phyloP scores from a whole-genome alignment of 2,329 filamentous ascomycete genomes.

The Arthrobotrys iridis region DNA sequence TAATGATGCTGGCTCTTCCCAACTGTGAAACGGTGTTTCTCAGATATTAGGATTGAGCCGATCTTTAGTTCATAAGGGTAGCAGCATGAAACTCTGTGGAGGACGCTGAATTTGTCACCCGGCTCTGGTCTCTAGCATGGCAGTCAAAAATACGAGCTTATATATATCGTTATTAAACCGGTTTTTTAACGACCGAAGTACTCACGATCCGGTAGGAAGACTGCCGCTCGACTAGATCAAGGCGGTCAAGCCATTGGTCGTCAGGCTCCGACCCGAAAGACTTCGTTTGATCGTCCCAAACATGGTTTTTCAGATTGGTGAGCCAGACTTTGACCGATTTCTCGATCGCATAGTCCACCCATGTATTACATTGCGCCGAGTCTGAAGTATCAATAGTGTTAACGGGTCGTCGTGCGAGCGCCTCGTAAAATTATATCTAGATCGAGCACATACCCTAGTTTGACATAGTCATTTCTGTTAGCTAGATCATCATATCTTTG shows the following conservation, averaged over 20 bases:
- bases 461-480: neutral
- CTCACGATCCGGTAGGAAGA: neutral
- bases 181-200: neutral
- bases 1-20: neutral
- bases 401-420: neutral
- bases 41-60: constrained; percentile 8
- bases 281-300: neutral
- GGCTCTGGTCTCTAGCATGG: neutral
- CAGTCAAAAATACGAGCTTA: neutral
- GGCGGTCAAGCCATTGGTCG: neutral
- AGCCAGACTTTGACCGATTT: constrained; percentile 8
- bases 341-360: neutral
- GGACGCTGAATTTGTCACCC: constrained; percentile 15
- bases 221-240: neutral
- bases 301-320: neutral
- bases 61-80: neutral
- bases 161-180: neutral
- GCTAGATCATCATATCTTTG: neutral
- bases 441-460: neutral
- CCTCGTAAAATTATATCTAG: neutral
- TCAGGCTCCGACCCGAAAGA: neutral
- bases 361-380: neutral
- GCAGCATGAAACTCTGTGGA: neutral
- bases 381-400: neutral
- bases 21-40: constrained; percentile 18